Evolutionary conservation across 2,329 filamentous ascomycete genomes (phyloP).

Genomic region (Epichloe glyceriae): DNA sequence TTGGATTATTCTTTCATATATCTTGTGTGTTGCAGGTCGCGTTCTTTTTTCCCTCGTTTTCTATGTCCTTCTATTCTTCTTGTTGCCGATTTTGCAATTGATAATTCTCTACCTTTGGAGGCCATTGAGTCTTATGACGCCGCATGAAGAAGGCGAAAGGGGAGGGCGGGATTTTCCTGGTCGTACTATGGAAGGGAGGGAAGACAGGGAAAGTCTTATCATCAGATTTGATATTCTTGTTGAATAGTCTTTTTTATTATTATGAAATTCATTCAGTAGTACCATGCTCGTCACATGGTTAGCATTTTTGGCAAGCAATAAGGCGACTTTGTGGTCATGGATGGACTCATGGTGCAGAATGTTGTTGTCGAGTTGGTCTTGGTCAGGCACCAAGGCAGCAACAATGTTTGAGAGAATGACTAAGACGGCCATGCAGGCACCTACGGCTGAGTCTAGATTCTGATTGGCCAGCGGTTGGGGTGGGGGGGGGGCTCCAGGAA

Average conservation of each 20-base stretch:
- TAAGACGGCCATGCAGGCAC: background rate
- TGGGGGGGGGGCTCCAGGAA: background rate
- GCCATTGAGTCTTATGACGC: background rate
- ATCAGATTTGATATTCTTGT: slow-evolving; percentile 4
- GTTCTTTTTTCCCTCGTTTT: background rate
- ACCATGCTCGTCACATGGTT: too few relatives aligned
- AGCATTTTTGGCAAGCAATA: too few relatives aligned
- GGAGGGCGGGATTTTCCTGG: background rate
- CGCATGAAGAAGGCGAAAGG: background rate
- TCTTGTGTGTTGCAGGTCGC: background rate
- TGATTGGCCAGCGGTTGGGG: background rate
- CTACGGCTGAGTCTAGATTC: background rate
- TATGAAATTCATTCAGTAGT: background rate
- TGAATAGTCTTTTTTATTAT: slow-evolving; percentile 4
- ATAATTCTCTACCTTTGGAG: background rate
- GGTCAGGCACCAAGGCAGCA: slow-evolving; percentile 3
- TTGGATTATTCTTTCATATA: background rate
- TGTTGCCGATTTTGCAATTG: background rate
- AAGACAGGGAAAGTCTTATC: background rate
- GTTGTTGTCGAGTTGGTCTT: background rate
- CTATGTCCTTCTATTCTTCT: background rate
- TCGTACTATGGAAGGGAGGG: background rate
- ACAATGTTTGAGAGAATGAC: background rate
- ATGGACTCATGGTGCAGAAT: too few relatives aligned
- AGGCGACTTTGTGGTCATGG: too few relatives aligned